A percentile compares a stretch with the other conserved stretches of the same genome.
phyloP scores from a whole-genome alignment of 768 basidiomycete genomes.

The Roridomyces roridus region DNA sequence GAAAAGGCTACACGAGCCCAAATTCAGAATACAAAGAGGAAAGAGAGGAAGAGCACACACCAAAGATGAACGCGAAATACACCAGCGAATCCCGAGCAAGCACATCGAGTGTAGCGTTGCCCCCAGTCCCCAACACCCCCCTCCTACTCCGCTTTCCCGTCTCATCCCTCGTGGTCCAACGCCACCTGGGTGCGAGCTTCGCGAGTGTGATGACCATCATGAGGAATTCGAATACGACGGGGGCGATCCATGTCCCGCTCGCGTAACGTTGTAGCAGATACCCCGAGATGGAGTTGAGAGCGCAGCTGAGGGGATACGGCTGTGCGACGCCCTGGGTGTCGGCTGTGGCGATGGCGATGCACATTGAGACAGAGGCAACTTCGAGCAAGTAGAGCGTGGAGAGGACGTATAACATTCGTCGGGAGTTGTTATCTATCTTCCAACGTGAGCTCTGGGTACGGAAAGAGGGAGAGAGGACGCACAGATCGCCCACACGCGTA shows the following conservation, averaged over 20 bases:
- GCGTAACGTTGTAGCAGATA: slow-evolving; percentile 10
- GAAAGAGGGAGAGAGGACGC: neutral
- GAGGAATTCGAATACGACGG: slow-evolving; percentile 23
- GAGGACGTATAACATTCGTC: slow-evolving; percentile 16
- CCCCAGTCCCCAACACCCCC: slow-evolving; percentile 8
- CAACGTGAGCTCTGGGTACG: neutral
- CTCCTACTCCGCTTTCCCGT: no score
- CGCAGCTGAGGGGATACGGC: slow-evolving; percentile 17
- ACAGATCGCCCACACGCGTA: slow-evolving; percentile 26
- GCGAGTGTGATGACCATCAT: slow-evolving; percentile 20
- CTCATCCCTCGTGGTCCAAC: neutral
- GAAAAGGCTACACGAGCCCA: neutral
- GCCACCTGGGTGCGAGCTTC: slow-evolving; percentile 21
- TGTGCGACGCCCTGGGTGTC: slow-evolving; percentile 21
- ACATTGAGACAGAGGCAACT: neutral
- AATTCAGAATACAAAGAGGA: no score
- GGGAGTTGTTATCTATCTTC: slow-evolving; percentile 18
- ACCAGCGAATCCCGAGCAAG: slow-evolving; percentile 27
- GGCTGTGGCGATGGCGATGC: slow-evolving; percentile 2
- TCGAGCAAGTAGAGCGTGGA: slow-evolving; percentile 3
- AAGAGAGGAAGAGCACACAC: neutral
- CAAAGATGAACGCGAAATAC: slow-evolving; percentile 26
- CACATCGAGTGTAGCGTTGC: slow-evolving; percentile 17
- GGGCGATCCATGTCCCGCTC: slow-evolving; percentile 24
- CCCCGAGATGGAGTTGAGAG: neutral